Evolutionary conservation across 352 stramenopile genomes (phyloP).

Genomic region (Pythium rishiriense): DNA sequence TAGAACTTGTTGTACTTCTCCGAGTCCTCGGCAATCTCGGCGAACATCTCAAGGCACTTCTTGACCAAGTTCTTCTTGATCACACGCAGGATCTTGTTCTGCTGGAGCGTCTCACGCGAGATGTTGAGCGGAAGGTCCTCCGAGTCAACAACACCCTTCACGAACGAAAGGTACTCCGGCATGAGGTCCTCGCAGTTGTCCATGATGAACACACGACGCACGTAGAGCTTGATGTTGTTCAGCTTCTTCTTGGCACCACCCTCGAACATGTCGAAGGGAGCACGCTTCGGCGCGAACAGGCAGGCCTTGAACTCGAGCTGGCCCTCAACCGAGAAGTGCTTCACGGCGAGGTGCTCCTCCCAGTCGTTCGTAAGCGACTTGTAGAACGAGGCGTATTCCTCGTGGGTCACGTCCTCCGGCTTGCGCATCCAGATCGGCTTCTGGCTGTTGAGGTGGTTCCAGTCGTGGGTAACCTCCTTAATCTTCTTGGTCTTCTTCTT

Average conservation of each 20-base stretch:
- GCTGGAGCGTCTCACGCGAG: constrained; percentile 98
- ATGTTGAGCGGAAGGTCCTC: constrained; percentile 99
- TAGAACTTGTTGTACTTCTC: constrained; percentile 98
- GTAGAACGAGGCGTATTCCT: constrained; percentile 99
- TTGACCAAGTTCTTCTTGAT: constrained; percentile 99
- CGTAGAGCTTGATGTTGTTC: constrained; percentile 97
- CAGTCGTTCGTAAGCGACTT: constrained; percentile 93
- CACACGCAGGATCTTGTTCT: constrained; percentile 99
- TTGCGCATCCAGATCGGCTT: constrained; percentile 97
- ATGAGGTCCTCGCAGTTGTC: constrained; percentile 98
- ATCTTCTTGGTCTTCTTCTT: constrained; percentile 80
- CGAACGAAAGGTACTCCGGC: constrained; percentile 98
- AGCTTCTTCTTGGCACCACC: constrained; percentile 91
- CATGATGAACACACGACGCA: constrained; percentile 99
- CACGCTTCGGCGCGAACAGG: constrained; percentile 94
- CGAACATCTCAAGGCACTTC: constrained; percentile 98
- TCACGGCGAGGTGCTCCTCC: constrained; percentile 94
- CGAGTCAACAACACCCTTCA: constrained; percentile 98
- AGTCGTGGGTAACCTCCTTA: constrained; percentile 95
- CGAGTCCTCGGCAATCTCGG: constrained; percentile 66
- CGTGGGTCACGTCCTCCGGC: constrained; percentile 96
- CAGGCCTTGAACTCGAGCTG: constrained; percentile 99
- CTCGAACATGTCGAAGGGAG: constrained; percentile 87
- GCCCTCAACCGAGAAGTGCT: constrained; percentile 99
- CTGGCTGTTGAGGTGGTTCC: constrained; percentile 97